Evolutionary conservation across 2,329 filamentous ascomycete species (phyloP), one percentile per base, ranked within the genome.

Genomic region (Onygenales sp.): DNA sequence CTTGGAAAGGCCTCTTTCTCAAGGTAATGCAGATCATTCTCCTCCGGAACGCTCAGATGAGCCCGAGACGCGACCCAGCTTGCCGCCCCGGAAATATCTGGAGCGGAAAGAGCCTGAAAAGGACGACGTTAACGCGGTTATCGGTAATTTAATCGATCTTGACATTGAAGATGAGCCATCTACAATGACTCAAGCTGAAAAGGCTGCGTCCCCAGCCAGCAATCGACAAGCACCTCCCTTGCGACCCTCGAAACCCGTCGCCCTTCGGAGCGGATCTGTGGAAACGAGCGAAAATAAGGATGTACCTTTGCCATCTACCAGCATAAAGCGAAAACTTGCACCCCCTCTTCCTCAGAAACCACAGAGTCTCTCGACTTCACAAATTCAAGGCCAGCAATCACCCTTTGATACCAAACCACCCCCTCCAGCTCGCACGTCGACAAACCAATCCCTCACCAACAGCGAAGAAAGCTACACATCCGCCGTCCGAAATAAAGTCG

Each of bases 201-300:
- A 64, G 10, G 55, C 61, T 7, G 59, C 54, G 11, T 58, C 61
- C 14, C 56, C 56, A 31, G 27, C 58, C 8, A 61, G 56, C 9
- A 41, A 54, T 53, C 64, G 66, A 47, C 49, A 57, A 44, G 50
- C 58, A 33, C 68, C 70, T 13, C 75, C 73, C n/a, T 58, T 63
- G 3, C 72, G 71, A 56, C 75, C 75, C 32, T 67, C 66, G 10
- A 77, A 76, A 57, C 75, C 73, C 46, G 69, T 66, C 13, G 64
- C 67, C 38, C 55, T 58, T 35, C 59, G 55, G 6, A 50, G 51
- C n/a, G 43, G 13, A n/a, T 48, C 52, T 13, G 35, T 56, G 21
- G 55, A 57, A 41, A 21, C 17, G 38, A 53, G 41, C 43, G 35
- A 38, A 54, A 35, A n/a, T 48, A 49, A 33, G 10, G 43, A 49